Evolutionary conservation across 192 early-diverging fungal species (phyloP).

Genomic region (Gaertneriomyces sp.): DNA sequence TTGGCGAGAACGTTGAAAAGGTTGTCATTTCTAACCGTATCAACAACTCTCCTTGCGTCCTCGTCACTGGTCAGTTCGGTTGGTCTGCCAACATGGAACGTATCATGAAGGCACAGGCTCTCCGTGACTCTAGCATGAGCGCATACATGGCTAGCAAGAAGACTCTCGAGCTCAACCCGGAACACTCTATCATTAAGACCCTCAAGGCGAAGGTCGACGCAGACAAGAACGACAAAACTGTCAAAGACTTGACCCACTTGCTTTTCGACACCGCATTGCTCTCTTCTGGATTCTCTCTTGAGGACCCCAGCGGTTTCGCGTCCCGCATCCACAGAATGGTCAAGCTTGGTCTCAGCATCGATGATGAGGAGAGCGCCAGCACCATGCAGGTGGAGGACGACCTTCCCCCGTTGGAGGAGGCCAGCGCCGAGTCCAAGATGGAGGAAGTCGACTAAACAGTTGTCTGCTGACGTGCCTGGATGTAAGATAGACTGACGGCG

Average conservation of each 20-base stretch:
- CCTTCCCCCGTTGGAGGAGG: conserved; percentile 60
- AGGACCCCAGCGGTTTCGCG: conserved; percentile 90
- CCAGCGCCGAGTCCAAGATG: conserved; percentile 51
- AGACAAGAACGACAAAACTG: conserved; percentile 98
- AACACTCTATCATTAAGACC: conserved; percentile 90
- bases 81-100: conserved; percentile 99
- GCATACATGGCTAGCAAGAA: conserved; percentile 99
- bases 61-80: conserved; percentile 97
- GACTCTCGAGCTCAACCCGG: conserved; percentile 96
- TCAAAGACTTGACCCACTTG: conserved; percentile 91
- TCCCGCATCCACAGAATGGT: conserved; percentile 99
- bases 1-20: conserved; percentile 97
- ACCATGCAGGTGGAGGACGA: conserved; percentile 44
- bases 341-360: conserved; percentile 94
- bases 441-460: conserved; percentile 59
- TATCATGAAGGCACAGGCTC: conserved; percentile 99
- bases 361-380: conserved; percentile 67
- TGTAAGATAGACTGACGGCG: too few species aligned
- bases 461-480: too few species aligned
- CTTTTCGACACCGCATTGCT: conserved; percentile 95
- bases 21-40: conserved; percentile 94
- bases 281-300: conserved; percentile 95
- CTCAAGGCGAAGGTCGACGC: conserved; percentile 88
- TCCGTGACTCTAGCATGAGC: conserved; percentile 97
- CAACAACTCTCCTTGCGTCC: conserved; percentile 94